These are phyloP conservation scores for Rhododendron molle DNA, from an alignment of 148 eudicot species.

Conservation along the genomic window DNA sequence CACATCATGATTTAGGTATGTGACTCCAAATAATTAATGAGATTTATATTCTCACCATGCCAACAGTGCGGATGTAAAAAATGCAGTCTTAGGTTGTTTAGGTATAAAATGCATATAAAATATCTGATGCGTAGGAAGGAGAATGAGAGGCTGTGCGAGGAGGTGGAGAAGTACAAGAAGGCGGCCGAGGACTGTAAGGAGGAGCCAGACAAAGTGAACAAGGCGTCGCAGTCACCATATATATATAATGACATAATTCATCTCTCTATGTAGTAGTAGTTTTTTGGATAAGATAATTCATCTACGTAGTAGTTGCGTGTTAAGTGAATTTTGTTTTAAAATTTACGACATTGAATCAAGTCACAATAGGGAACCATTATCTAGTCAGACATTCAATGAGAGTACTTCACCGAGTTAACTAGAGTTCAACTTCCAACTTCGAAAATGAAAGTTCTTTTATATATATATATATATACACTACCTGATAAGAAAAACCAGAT, in stretches of 20 bases:
- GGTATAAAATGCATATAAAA: not conserved
- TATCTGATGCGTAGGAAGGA: no score
- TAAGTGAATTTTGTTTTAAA: no score
- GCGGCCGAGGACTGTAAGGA: no score
- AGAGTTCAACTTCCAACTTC: not conserved
- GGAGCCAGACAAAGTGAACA: no score
- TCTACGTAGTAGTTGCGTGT: not conserved
- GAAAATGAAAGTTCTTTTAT: not conserved
- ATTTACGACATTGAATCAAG: not conserved
- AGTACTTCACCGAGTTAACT: not conserved
- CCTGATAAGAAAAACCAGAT: not conserved
- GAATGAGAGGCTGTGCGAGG: no score
- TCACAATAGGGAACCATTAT: not conserved
- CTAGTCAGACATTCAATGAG: not conserved
- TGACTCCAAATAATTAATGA: not conserved
- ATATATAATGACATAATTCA: no score
- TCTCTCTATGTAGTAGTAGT: not conserved
- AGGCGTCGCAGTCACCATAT: not conserved
- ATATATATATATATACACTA: no score
- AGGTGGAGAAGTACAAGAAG: no score
- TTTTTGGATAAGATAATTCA: not conserved
- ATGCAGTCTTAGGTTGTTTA: not conserved
- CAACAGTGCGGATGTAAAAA: not conserved
- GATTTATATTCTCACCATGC: not conserved
- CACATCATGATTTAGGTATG: not conserved